phyloP scores from a whole-genome alignment of 1,284 basidiomycete genomes.

The Phaffia rhodozyma region DNA sequence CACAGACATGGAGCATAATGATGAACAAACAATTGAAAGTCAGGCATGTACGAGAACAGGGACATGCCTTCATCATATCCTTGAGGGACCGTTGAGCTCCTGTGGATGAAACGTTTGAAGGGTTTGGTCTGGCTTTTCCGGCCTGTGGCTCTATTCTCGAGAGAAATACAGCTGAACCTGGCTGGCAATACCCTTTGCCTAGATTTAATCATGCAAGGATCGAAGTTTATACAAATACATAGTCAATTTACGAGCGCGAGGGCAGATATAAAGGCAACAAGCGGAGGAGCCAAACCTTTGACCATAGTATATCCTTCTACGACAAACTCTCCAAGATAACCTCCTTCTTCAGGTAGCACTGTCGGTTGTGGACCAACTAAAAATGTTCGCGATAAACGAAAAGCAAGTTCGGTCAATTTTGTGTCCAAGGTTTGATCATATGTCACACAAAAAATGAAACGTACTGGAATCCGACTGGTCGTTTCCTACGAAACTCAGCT shows the following conservation, averaged over 20 bases:
- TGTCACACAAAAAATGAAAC: not conserved
- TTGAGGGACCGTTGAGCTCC: constrained; percentile 9
- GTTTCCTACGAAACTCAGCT: no score
- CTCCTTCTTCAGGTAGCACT: constrained; percentile 17
- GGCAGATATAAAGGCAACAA: not conserved
- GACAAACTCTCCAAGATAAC: constrained; percentile 36
- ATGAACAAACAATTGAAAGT: not conserved
- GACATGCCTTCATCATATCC: constrained; percentile 7
- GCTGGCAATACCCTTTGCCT: constrained; percentile 34
- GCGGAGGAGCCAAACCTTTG: constrained; percentile 22
- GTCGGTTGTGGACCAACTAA: not conserved
- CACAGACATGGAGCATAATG: not conserved
- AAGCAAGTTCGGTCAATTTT: not conserved
- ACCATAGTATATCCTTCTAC: constrained; percentile 36
- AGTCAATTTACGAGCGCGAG: not conserved
- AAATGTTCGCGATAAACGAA: not conserved
- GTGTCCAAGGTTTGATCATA: not conserved
- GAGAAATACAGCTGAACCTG: constrained; percentile 31
- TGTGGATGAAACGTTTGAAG: not conserved
- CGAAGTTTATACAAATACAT: no score
- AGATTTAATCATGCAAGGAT: not conserved
- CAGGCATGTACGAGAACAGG: no score
- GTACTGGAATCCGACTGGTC: no score
- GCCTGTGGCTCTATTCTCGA: constrained; percentile 26
- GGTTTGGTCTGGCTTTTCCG: not conserved